A percentile compares a stretch with the other conserved stretches of the same genome.
Evolutionary conservation across 2,329 filamentous ascomycete genomes (phyloP).

Genomic region (Apiospora arundinis): DNA sequence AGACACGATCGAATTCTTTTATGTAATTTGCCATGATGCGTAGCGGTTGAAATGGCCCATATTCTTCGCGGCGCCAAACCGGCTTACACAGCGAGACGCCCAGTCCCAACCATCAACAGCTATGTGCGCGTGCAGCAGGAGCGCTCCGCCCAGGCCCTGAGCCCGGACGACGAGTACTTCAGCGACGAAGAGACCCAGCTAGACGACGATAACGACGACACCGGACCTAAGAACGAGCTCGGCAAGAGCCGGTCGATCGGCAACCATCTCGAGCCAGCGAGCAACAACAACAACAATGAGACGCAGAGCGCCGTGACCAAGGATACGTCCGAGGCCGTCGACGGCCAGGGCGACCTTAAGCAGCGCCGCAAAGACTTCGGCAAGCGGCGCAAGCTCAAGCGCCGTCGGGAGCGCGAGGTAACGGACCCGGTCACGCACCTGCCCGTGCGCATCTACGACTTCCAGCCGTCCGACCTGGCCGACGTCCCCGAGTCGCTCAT

Average conservation of each 20-base stretch:
- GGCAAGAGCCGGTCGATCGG: neutral
- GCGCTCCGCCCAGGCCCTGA: constrained; percentile 13
- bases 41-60: constrained; percentile 10
- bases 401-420: constrained; percentile 18
- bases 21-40: neutral
- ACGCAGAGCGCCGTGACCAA: constrained; percentile 1
- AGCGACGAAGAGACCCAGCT: neutral
- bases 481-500: constrained; percentile 2
- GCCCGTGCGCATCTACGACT: constrained; percentile 21
- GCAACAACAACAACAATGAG: neutral
- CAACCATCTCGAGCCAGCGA: neutral
- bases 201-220: neutral
- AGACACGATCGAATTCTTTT: neutral
- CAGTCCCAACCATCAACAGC: constrained; percentile 18
- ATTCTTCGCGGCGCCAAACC: constrained; percentile 13
- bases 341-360: neutral
- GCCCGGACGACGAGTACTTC: neutral
- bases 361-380: constrained; percentile 17
- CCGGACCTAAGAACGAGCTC: neutral
- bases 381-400: neutral
- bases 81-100: constrained; percentile 19
- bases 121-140: constrained; percentile 8
- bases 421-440: constrained; percentile 20
- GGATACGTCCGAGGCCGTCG: constrained; percentile 16
- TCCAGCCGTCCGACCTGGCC: constrained; percentile 14